Base-by-base conservation (phyloP, 2,329 filamentous ascomycete genomes). In the Bipolaris bicolor region DNA sequence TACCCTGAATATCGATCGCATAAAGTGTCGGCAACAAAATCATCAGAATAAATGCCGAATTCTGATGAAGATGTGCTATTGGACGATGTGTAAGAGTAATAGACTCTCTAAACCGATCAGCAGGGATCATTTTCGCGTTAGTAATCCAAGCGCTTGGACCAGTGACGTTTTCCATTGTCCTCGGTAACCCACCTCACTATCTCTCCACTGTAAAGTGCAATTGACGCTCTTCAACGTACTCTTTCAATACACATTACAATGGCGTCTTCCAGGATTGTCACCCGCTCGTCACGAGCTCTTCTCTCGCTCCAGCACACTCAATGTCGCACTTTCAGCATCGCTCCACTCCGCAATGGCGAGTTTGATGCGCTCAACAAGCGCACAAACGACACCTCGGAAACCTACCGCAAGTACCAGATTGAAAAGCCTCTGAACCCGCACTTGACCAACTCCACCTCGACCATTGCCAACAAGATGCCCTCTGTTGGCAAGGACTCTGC, bases 371-470 rank as follows among this genome's bases (percentile, higher is more conserved):
- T 79, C 61, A 83, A 83, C 68, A 80, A 82, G 55, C 78, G 81
- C 57, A 76, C 74, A 60, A 81, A 84, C 57, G 81, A 84, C 62
- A 86, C 80, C 10, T 80, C 81, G 20, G 77, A 81, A 51, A 79
- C 80, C 47, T 82, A 86, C 70, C 81, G 85, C 63, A 81, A 84
- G 64, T 78, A 78, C 58, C 85, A 88, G 74, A 82, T 76, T 29
- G 79, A 83, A 59, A 88, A 84, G 76, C 77, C 82, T 1, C 72
- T 84, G 29, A 88, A 88, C 64, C 86, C 84, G 18, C 83, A 86
- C 66, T 77, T 89, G 72, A 86, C 86, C 31, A 88, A 88, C 73
- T 87, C 85, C 1, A 88, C 80, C 50, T 87, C 85, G 7, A 88
- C 86, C 10, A 84, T 87, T 68, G 79, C 82, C 55, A 87, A 87